These are phyloP conservation scores for Phytopythium montanum DNA, from an alignment of 352 stramenopile genomes.

Conservation along the genomic window DNA sequence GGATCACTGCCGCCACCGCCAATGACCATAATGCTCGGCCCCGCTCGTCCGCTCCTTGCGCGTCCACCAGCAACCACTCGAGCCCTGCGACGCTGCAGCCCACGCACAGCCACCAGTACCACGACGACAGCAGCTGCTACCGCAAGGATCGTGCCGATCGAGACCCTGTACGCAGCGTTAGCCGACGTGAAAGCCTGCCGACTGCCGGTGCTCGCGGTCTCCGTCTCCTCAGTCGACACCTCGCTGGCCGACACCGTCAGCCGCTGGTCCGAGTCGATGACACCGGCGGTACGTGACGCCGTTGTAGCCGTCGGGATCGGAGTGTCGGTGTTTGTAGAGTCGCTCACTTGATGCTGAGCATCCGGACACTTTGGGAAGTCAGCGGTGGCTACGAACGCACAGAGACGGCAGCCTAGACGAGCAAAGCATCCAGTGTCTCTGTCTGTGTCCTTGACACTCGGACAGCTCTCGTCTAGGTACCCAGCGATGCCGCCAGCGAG, in stretches of 20 bases:
- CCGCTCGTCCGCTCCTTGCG: neutral
- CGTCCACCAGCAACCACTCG: neutral
- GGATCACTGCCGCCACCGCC: neutral
- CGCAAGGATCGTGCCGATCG: neutral
- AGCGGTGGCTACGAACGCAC: neutral
- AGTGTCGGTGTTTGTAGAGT: neutral
- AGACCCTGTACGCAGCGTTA: neutral
- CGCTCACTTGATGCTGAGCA: neutral
- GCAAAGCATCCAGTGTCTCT: neutral
- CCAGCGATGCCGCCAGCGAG: neutral
- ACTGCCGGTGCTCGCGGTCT: neutral
- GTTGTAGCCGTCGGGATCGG: neutral
- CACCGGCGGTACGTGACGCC: neutral
- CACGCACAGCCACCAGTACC: neutral
- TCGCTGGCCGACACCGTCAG: neutral
- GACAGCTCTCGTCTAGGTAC: neutral
- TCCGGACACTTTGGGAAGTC: neutral
- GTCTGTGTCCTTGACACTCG: neutral
- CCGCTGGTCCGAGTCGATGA: neutral
- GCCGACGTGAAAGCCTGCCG: neutral
- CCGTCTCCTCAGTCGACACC: neutral
- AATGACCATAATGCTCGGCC: constrained; percentile 9
- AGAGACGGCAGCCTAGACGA: neutral
- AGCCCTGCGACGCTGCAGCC: neutral
- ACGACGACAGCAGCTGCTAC: constrained; percentile 1